phyloP scores from a whole-genome alignment of 2,329 filamentous ascomycete genomes.

The Clarireedia homoeocarpa region DNA sequence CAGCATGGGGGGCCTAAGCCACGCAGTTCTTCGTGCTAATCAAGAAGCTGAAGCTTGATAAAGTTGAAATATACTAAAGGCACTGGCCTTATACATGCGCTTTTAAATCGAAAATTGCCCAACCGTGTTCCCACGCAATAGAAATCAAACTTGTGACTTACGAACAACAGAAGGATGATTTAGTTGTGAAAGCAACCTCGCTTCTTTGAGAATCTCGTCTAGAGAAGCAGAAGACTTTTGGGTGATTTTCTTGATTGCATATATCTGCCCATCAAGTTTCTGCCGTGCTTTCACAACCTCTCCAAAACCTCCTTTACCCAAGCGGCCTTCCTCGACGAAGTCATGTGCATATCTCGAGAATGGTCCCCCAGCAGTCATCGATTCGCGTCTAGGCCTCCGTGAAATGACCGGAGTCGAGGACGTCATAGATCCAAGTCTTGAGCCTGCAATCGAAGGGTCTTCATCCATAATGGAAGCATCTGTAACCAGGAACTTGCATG shows the following conservation, averaged over 20 bases:
- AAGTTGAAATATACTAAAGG: background rate
- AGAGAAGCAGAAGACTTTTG: constrained; percentile 72
- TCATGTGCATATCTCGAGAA: constrained; percentile 70
- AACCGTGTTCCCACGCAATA: background rate
- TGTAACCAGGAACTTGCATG: constrained; percentile 58
- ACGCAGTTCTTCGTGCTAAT: background rate
- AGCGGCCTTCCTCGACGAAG: constrained; percentile 79
- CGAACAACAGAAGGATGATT: constrained; percentile 67
- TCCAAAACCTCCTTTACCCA: constrained; percentile 92
- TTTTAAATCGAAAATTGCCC: background rate
- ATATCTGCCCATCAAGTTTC: constrained; percentile 86
- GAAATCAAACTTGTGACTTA: constrained; percentile 19
- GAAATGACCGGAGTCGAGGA: constrained; percentile 37
- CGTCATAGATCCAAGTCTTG: constrained; percentile 33
- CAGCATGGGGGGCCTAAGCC: background rate
- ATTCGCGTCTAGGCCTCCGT: constrained; percentile 52
- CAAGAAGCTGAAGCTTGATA: background rate
- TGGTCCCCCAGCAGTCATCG: constrained; percentile 43
- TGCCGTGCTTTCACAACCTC: constrained; percentile 94
- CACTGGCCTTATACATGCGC: no score
- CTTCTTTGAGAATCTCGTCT: constrained; percentile 76
- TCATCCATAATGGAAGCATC: constrained; percentile 48
- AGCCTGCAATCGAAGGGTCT: constrained; percentile 32
- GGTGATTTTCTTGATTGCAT: constrained; percentile 94
- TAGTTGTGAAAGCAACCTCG: constrained; percentile 81